A percentile compares a stretch with the other conserved stretches of the same genome.
phyloP scores from a whole-genome alignment of 148 eudicot species.

The Diospyros kaki region DNA sequence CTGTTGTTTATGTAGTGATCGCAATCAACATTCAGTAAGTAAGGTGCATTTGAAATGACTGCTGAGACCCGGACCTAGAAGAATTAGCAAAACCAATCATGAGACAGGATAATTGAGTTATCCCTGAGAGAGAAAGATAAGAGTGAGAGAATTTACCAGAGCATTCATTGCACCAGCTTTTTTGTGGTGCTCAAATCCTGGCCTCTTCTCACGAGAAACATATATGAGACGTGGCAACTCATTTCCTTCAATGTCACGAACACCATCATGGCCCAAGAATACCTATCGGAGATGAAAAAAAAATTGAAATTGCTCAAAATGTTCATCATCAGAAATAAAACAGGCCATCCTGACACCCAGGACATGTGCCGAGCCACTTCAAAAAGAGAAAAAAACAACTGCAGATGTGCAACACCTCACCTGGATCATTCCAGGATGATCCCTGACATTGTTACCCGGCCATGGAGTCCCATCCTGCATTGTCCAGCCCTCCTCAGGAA shows the following conservation, averaged over 20 bases:
- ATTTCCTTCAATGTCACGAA: slow-evolving; percentile 70
- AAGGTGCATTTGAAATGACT: slow-evolving; percentile 89
- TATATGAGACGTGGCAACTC: slow-evolving; percentile 89
- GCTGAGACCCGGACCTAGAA: slow-evolving; percentile 83
- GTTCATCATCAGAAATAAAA: background rate
- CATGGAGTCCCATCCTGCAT: slow-evolving; percentile 99
- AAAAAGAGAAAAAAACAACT: background rate
- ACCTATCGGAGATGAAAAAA: slow-evolving; percentile 42
- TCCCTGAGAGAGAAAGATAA: background rate
- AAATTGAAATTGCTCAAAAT: background rate
- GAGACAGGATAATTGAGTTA: background rate
- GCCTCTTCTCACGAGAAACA: slow-evolving; percentile 99
- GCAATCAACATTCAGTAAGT: slow-evolving; percentile 87
- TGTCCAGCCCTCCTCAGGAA: slow-evolving; percentile 99
- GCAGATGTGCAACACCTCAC: slow-evolving; percentile 24
- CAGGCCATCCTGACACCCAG: background rate
- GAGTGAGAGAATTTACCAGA: slow-evolving; percentile 41
- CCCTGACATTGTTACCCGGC: slow-evolving; percentile 97
- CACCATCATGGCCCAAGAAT: slow-evolving; percentile 87
- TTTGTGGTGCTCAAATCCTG: slow-evolving; percentile 90
- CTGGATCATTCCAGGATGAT: slow-evolving; percentile 99
- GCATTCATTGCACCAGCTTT: slow-evolving; percentile 99
- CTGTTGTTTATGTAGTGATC: slow-evolving; percentile 96
- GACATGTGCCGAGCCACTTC: background rate
- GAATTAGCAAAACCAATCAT: background rate